phyloP scores from a whole-genome alignment of 768 basidiomycete species.

The Xerocomus potaroensis region DNA sequence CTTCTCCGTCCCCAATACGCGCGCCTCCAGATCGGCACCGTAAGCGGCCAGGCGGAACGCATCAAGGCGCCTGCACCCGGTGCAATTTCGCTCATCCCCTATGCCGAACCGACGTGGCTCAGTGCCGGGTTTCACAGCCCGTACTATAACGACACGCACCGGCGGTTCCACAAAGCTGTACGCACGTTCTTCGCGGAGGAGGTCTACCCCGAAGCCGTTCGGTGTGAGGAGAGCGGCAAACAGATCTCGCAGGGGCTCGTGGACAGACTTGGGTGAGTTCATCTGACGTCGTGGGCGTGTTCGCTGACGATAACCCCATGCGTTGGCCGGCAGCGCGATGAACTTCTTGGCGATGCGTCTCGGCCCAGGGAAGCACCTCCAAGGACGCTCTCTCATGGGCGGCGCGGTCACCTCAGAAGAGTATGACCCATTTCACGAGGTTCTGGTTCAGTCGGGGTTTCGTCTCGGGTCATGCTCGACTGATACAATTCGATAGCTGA shows the following conservation, averaged over 20 bases:
- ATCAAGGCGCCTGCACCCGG: slow-evolving; percentile 56
- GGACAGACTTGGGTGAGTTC: slow-evolving; percentile 74
- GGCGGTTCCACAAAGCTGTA: slow-evolving; percentile 68
- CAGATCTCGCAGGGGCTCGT: slow-evolving; percentile 79
- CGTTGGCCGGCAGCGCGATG: slow-evolving; percentile 51
- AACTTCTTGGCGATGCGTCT: slow-evolving; percentile 64
- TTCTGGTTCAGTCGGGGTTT: slow-evolving; percentile 25
- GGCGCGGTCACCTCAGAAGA: slow-evolving; percentile 80
- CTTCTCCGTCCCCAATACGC: slow-evolving; percentile 69
- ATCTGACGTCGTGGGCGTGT: neutral
- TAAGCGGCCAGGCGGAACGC: slow-evolving; percentile 52
- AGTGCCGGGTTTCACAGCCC: slow-evolving; percentile 61
- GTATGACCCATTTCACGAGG: slow-evolving; percentile 95
- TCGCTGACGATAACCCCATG: neutral
- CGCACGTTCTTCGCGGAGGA: slow-evolving; percentile 75
- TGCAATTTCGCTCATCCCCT: slow-evolving; percentile 71
- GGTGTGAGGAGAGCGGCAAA: slow-evolving; percentile 86
- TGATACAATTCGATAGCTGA: slow-evolving; percentile 43
- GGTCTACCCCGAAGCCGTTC: slow-evolving; percentile 67
- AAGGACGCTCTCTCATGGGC: slow-evolving; percentile 74
- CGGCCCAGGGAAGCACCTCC: slow-evolving; percentile 81
- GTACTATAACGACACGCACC: slow-evolving; percentile 74
- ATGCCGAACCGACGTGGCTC: slow-evolving; percentile 85
- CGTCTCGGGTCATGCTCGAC: neutral
- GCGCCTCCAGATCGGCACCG: slow-evolving; percentile 62